A percentile compares a stretch with the other conserved stretches of the same genome.
phyloP scores from a whole-genome alignment of 495 filamentous ascomycete genomes.

The Neurospora sp. region DNA sequence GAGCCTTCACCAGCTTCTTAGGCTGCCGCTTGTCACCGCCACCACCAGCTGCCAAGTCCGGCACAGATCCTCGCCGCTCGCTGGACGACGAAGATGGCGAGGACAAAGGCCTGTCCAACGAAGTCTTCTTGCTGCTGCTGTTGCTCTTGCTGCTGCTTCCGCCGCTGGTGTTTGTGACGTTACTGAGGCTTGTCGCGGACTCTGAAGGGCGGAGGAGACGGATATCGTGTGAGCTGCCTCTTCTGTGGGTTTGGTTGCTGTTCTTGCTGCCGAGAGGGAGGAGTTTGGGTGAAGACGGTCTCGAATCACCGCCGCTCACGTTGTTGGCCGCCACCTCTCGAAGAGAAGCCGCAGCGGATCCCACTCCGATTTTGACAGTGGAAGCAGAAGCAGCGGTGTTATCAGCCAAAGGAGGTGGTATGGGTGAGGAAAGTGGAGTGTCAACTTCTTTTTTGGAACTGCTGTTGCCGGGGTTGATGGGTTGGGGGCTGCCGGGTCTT shows the following conservation, averaged over 20 bases:
- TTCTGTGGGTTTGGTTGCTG: not conserved
- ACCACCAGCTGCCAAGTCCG: not conserved
- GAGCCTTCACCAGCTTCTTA: constrained; percentile 19
- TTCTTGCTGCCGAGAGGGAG: not conserved
- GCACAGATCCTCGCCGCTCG: not conserved
- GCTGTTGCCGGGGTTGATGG: not conserved
- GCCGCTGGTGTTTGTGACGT: not conserved
- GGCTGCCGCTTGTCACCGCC: constrained; percentile 11
- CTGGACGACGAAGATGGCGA: not conserved
- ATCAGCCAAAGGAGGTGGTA: not conserved
- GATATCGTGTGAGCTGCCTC: not conserved
- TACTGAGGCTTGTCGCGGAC: not conserved
- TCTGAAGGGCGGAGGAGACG: not conserved
- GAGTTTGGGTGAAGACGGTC: not conserved
- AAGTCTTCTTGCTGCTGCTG: not conserved
- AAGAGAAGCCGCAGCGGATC: not conserved
- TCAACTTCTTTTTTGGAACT: not conserved
- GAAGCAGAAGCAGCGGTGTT: not conserved
- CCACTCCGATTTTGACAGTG: not conserved
- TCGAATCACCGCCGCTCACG: not conserved
- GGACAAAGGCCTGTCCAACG: constrained; percentile 5
- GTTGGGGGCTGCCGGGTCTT: not conserved
- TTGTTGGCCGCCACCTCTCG: not conserved
- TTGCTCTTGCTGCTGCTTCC: not conserved
- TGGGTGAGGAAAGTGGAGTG: not conserved